Evolutionary conservation across 768 basidiomycete genomes (phyloP), one percentile per base, ranked within the genome.

Genomic region (Tylopilus sp.): DNA sequence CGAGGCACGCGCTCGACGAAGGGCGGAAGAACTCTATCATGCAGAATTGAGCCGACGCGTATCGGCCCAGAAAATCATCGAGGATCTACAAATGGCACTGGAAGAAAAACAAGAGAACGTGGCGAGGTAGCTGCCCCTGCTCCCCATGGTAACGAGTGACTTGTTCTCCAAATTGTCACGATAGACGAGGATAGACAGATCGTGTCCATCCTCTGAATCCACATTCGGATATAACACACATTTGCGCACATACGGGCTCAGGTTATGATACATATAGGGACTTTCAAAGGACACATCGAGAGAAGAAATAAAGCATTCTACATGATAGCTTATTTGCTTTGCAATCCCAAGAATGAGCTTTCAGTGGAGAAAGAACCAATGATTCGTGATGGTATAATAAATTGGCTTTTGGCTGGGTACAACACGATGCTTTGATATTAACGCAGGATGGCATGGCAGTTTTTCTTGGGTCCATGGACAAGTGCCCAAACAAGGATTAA

Each of bases 1-100:
- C 23, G 68, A 72, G 44, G 56, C 56, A 18, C 62, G 57, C 31
- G 70, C 70, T 35, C 74, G 73, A 28, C 58, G 43, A 44, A 64
- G 62, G 39, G 68, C 68, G 2, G 73, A 75, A 61, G 58, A 57
- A 18, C 54, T 58, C 21, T 66, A 64, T 56, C 59, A 62, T 11
- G 56, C 58, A 40, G 74, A 75, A 39, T 31, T 69, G 43, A 57
- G 45, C 25, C 60, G 55, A 40, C 71, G 72, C 28, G 55, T 67
- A 36, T 57, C 51, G 33, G 70, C 67, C 1, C 73, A 74, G 50
- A 47, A 57, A 48, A 53, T 47, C 23, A 51, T 61, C 35, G 48
- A 55, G 36, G 55, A 51, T 11, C 44, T 68, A 45, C 60, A 50
- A 25, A 35, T n/a, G 26, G 30, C 52, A 21, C 21, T 60, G 40